Conservation (phyloP, 768 basidiomycete genomes). For the Aureoboletus auriporus region DNA sequence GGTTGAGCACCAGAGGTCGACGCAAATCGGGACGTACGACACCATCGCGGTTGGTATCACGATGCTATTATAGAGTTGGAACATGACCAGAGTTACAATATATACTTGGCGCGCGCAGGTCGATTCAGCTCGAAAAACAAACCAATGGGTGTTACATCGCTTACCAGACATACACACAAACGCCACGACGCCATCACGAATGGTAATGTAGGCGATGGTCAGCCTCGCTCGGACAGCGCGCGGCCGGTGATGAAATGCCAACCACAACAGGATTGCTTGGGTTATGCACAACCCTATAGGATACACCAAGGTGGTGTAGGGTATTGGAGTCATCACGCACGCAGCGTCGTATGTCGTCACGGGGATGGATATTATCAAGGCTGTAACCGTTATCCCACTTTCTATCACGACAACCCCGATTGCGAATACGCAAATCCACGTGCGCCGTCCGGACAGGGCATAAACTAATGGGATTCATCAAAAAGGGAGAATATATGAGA, state of each 20-base stretch:
- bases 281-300: slow-evolving; percentile 7
- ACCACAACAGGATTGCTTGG: slow-evolving; percentile 15
- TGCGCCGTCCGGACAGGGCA: slow-evolving; percentile 11
- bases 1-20: neutral
- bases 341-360: slow-evolving; percentile 8
- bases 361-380: slow-evolving; percentile 3
- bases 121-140: neutral
- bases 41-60: slow-evolving; percentile 4
- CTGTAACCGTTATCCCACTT: neutral
- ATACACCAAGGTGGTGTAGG: slow-evolving; percentile 4
- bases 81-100: slow-evolving; percentile 3
- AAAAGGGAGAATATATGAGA: too few species aligned
- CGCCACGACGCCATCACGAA: slow-evolving; percentile 19
- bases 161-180: slow-evolving; percentile 17
- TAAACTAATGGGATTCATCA: slow-evolving; percentile 10
- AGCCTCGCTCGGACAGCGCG: neutral
- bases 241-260: slow-evolving; percentile 14
- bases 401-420: slow-evolving; percentile 11
- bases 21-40: slow-evolving; percentile 5
- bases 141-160: neutral
- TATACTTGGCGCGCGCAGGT: slow-evolving; percentile 6
- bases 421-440: neutral
- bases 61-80: neutral
- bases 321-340: slow-evolving; percentile 6
- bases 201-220: slow-evolving; percentile 16